phyloP scores from a whole-genome alignment of 176 grass and related monocot genomes.

The Musa troglodytarum region DNA sequence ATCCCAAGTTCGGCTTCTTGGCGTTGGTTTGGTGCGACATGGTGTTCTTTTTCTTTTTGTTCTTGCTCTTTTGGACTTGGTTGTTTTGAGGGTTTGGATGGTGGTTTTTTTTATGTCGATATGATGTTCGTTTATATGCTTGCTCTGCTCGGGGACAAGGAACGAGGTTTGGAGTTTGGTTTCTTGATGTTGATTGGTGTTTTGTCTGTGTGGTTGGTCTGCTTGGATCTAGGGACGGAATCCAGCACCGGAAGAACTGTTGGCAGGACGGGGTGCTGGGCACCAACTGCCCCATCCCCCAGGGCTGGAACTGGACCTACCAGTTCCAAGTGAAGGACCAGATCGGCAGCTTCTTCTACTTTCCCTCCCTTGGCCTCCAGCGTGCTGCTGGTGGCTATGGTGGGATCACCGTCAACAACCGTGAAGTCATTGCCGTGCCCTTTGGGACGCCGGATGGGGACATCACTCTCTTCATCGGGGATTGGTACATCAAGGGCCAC shows the following conservation, averaged over 20 bases:
- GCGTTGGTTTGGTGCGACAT: too few species aligned
- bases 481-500: slow-evolving; percentile 88
- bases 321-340: slow-evolving; percentile 96
- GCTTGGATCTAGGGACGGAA: slow-evolving; percentile 53
- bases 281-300: slow-evolving; percentile 85
- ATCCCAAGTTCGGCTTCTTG: too few species aligned
- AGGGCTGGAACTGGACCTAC: slow-evolving; percentile 97
- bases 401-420: slow-evolving; percentile 63
- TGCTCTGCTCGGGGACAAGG: neutral
- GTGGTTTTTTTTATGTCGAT: neutral
- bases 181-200: neutral
- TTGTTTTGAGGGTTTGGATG: too few species aligned
- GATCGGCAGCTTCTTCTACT: slow-evolving; percentile 96
- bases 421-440: slow-evolving; percentile 41
- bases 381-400: slow-evolving; percentile 64
- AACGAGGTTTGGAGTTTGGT: neutral
- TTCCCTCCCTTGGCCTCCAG: slow-evolving; percentile 70
- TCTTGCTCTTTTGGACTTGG: too few species aligned
- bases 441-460: slow-evolving; percentile 64
- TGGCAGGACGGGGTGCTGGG: slow-evolving; percentile 92
- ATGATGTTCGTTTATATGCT: neutral
- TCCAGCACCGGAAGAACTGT: slow-evolving; percentile 78
- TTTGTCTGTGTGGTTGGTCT: slow-evolving; percentile 11
- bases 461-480: slow-evolving; percentile 66
- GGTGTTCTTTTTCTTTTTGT: too few species aligned